Conservation (phyloP, 2,329 filamentous ascomycete genomes). For the Tolypocladium tundrense region DNA sequence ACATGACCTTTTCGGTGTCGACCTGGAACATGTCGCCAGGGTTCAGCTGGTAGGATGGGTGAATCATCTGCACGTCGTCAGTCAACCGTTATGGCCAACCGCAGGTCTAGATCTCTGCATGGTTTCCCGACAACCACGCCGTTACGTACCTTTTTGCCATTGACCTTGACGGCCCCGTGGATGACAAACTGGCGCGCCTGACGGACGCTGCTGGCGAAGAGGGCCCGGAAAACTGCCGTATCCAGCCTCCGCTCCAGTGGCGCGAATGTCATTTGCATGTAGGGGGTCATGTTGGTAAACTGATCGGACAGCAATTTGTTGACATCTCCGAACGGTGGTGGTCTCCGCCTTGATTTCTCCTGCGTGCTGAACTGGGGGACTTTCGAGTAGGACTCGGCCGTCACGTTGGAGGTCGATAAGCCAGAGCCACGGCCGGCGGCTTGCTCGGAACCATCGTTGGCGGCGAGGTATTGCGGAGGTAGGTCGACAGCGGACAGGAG, state of each 20-base stretch:
- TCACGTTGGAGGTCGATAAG: slow-evolving; percentile 22
- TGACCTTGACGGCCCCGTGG: slow-evolving; percentile 89
- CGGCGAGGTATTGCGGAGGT: slow-evolving; percentile 68
- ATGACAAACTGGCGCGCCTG: slow-evolving; percentile 92
- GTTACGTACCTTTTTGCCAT: slow-evolving; percentile 73
- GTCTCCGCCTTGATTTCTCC: slow-evolving; percentile 7
- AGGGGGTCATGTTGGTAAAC: slow-evolving; percentile 55
- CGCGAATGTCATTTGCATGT: slow-evolving; percentile 93
- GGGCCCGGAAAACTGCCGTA: slow-evolving; percentile 83
- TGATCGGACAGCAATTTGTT: slow-evolving; percentile 22
- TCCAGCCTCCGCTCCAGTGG: slow-evolving; percentile 86
- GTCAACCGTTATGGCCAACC: background rate
- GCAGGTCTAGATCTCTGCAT: too few relatives aligned
- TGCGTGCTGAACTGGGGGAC: slow-evolving; percentile 12
- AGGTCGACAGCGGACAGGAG: slow-evolving; percentile 79
- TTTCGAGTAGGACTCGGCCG: slow-evolving; percentile 23
- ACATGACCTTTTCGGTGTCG: slow-evolving; percentile 78
- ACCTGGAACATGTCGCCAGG: slow-evolving; percentile 98
- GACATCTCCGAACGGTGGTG: slow-evolving; percentile 16
- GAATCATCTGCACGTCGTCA: slow-evolving; percentile 59
- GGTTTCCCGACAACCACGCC: background rate
- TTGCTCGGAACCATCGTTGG: slow-evolving; percentile 70
- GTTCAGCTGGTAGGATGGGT: slow-evolving; percentile 88
- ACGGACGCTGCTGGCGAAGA: slow-evolving; percentile 88
- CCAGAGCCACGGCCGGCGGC: slow-evolving; percentile 79